These are phyloP conservation scores for Sinapis alba DNA, from an alignment of 441 rosid genomes.

Conservation along the genomic window DNA sequence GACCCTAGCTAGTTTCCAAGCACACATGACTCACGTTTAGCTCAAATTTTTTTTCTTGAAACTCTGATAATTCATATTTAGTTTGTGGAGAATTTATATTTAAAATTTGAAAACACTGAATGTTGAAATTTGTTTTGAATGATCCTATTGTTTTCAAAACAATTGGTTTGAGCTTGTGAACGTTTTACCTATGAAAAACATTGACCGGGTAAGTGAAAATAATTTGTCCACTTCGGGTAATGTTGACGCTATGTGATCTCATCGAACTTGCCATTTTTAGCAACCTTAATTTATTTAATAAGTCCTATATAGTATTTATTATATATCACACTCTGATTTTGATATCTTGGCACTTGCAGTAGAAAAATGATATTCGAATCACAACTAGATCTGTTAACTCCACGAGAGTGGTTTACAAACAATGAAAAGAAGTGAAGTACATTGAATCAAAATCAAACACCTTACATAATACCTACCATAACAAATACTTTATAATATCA, in stretches of 20 bases:
- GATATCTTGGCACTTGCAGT: background rate
- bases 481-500: background rate
- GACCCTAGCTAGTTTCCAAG: background rate
- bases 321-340: background rate
- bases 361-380: background rate
- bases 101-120: background rate
- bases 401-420: background rate
- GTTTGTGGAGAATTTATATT: background rate
- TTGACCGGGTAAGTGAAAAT: background rate
- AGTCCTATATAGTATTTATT: background rate
- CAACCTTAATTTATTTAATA: background rate
- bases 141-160: background rate
- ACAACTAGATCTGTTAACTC: background rate
- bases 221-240: slow-evolving; percentile 7
- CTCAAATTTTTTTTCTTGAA: background rate
- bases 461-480: background rate
- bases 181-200: background rate
- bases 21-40: background rate
- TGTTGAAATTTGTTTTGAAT: background rate
- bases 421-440: background rate
- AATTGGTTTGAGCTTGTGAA: background rate
- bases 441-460: background rate
- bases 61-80: background rate
- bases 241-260: background rate
- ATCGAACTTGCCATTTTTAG: slow-evolving; percentile 8